A percentile compares a stretch with the other conserved stretches of the same genome.
phyloP scores from a whole-genome alignment of 2,329 filamentous ascomycete genomes.

The Uncinocarpus reesii region DNA sequence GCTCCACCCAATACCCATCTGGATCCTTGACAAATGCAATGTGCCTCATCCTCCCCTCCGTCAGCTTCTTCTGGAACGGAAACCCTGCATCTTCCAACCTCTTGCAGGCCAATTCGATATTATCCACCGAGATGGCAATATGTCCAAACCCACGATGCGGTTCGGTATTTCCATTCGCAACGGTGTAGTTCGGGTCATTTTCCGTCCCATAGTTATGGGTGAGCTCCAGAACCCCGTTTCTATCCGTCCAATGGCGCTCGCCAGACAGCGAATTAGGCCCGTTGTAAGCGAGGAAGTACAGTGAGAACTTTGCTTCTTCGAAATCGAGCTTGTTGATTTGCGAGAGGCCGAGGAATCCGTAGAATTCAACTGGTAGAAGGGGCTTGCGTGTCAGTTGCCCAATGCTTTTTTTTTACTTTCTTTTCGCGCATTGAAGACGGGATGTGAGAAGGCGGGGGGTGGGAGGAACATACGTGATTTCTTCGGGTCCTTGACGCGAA shows the following conservation, averaged over 20 bases:
- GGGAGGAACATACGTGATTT: constrained; percentile 47
- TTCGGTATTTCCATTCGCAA: constrained; percentile 85
- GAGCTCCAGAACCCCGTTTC: constrained; percentile 83
- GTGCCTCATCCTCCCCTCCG: constrained; percentile 73
- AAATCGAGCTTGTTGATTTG: constrained; percentile 70
- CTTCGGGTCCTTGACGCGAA: constrained; percentile 90
- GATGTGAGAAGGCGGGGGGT: too few species aligned
- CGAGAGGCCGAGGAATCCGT: constrained; percentile 82
- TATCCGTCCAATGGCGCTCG: constrained; percentile 65
- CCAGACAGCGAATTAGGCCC: constrained; percentile 61
- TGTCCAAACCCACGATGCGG: constrained; percentile 77
- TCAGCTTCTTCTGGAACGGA: constrained; percentile 87
- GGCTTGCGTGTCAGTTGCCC: too few species aligned
- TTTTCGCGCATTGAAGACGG: too few species aligned
- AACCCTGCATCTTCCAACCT: constrained; percentile 84
- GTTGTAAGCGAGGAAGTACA: constrained; percentile 92
- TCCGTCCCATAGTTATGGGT: constrained; percentile 82
- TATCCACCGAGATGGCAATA: constrained; percentile 70
- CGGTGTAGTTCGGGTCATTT: constrained; percentile 64
- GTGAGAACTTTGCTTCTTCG: constrained; percentile 81
- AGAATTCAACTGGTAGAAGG: constrained; percentile 78
- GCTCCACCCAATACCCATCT: constrained; percentile 62
- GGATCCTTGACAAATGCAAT: constrained; percentile 89
- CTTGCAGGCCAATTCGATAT: constrained; percentile 81
- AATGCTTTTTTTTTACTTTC: too few species aligned